Evolutionary conservation across 345 rosid genomes (phyloP).

Genomic region (Raphanus raphanistrum): DNA sequence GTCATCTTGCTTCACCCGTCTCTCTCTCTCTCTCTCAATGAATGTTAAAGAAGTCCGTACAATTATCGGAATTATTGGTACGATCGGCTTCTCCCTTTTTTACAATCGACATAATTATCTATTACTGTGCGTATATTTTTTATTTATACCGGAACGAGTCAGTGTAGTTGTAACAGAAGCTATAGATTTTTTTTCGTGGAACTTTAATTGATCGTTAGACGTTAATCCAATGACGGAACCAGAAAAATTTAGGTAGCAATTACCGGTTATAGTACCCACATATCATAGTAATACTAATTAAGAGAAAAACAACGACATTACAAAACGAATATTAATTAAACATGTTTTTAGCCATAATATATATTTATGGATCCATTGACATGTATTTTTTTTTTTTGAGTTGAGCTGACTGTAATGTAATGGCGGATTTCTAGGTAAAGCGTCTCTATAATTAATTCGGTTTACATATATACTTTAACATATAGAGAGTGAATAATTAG

Average conservation of each 20-base stretch:
- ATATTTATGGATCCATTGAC: no score
- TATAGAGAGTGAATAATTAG: no score
- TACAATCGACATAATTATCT: no score
- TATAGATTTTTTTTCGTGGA: not conserved
- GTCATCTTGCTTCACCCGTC: no score
- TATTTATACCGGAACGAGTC: not conserved
- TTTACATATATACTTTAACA: no score
- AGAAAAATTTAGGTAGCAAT: no score
- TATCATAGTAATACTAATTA: not conserved
- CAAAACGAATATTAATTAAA: not conserved
- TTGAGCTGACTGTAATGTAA: no score
- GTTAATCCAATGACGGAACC: not conserved
- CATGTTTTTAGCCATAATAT: not conserved
- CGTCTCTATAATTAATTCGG: no score
- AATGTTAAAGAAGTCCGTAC: not conserved
- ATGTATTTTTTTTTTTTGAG: no score
- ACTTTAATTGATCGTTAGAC: not conserved
- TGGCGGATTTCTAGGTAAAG: no score
- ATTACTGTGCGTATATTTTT: no score
- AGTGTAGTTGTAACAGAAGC: not conserved
- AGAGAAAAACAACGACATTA: not conserved
- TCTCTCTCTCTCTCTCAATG: not conserved
- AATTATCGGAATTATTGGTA: not conserved
- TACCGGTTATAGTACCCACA: not conserved
- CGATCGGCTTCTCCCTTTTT: not conserved